Evolutionary conservation across 352 stramenopile genomes (phyloP), one percentile per base, ranked within the genome.

Genomic region (Pythium phragmiticola): DNA sequence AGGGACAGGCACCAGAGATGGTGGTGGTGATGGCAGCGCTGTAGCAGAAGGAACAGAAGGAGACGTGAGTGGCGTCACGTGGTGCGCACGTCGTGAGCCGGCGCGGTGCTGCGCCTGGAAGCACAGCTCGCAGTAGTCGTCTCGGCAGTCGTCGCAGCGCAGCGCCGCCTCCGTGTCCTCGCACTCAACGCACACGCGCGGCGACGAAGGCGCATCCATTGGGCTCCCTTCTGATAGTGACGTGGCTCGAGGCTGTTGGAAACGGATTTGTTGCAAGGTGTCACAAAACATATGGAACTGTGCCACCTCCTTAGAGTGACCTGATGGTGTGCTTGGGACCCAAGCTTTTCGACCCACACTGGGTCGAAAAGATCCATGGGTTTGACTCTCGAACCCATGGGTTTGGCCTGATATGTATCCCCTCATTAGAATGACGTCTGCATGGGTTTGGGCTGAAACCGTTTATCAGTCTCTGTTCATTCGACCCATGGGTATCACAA

Each of bases 51-150:
- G 39, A 19, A 46, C 39, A 19, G 37, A 42, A 42, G 39, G 34
- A 17, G 39, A 6, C 34, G 37, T 37, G 36, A 64, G 34, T 4
- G 30, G 21, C 34, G 57, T 64, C 14, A 47, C 37, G n/a, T 45
- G 21, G 72, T 95, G 85, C 30, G 67, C 74, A 45, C 75, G 70
- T 52, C 87, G 71, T 50, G 91, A 93, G 37, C 87, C 87, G 56
- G 93, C 93, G 68, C 82, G 87, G 63, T 95, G 87, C 73, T 95
- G 87, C 2, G 82, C 84, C 33, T 77, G 78, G 37, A 72, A 93
- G 73, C 87, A 95, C 5, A 95, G 67, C 54, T 84, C 80, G 47
- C 87, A 95, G 59, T 92, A 95, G 62, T 91, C 89, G 70, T 95
- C 85, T 60, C 87, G 74, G 57, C 87, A 95, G 63, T 94, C 82